A percentile compares a stretch with the other conserved stretches of the same genome.
These are phyloP conservation scores for Rhodotorula paludigena DNA, from an alignment of 768 basidiomycete genomes.

Conservation along the genomic window DNA sequence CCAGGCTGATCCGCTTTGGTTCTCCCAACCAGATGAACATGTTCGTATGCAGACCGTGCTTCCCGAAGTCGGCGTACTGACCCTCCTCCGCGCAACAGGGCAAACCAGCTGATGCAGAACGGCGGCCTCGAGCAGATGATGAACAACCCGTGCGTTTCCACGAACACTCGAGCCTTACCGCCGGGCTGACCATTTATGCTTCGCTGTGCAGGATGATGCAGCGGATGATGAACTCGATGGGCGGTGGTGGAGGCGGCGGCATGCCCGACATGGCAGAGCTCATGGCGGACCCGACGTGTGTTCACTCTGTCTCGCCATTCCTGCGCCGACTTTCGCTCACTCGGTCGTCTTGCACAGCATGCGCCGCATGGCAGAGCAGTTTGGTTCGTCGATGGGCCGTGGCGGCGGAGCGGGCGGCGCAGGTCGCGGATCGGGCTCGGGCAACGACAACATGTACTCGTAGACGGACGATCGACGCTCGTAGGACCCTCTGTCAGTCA, in stretches of 20 bases:
- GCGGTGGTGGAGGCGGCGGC: conserved; percentile 46
- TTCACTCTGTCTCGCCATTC: too few relatives aligned
- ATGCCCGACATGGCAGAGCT: conserved; percentile 48
- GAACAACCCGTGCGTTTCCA: conserved; percentile 42
- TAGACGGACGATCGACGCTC: background rate
- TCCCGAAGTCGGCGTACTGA: background rate
- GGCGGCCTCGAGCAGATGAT: conserved; percentile 51
- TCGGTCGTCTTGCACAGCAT: conserved; percentile 22
- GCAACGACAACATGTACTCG: conserved; percentile 34
- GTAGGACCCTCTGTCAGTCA: background rate
- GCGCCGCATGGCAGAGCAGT: conserved; percentile 44
- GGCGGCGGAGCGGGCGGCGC: background rate
- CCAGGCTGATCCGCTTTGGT: background rate
- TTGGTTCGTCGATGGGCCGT: conserved; percentile 30
- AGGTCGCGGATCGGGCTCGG: background rate
- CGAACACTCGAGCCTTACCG: conserved; percentile 22
- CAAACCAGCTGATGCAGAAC: conserved; percentile 51
- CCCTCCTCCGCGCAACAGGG: conserved; percentile 41
- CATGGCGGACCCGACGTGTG: conserved; percentile 44
- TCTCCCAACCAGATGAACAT: background rate
- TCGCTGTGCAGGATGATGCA: conserved; percentile 43
- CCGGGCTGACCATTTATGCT: background rate
- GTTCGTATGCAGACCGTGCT: conserved; percentile 44
- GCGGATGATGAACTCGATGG: conserved; percentile 39
- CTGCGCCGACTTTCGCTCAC: background rate